Percentiles rank a stretch among this genome's conserved stretches.
These are phyloP conservation scores for Zygosaccharomyces sapae DNA, from an alignment of 1,139 yeast genomes.

Conservation along the genomic window DNA sequence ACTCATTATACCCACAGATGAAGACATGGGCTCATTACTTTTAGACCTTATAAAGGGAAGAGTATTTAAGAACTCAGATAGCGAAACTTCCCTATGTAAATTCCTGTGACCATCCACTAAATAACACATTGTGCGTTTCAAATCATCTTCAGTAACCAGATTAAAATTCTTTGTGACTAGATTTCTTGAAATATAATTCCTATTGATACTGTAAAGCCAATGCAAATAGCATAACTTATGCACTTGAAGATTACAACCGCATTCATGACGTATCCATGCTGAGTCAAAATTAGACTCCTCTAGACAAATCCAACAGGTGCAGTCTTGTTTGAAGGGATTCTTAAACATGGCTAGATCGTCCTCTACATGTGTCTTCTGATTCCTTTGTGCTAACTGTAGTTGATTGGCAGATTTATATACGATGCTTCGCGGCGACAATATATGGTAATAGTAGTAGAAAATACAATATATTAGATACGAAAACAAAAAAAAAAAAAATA, in stretches of 20 bases:
- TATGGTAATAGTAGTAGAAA: neutral
- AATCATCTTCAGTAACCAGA: constrained; percentile 10
- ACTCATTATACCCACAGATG: constrained; percentile 7
- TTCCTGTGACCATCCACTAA: constrained; percentile 22
- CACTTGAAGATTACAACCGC: constrained; percentile 25
- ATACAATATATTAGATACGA: neutral
- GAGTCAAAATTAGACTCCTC: constrained; percentile 17
- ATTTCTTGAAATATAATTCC: constrained; percentile 12
- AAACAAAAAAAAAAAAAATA: neutral
- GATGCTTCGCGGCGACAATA: neutral
- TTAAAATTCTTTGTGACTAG: constrained; percentile 6
- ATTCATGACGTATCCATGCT: constrained; percentile 20
- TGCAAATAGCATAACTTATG: constrained; percentile 22
- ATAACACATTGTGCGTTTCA: constrained; percentile 17
- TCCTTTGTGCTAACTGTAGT: neutral
- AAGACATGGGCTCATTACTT: neutral
- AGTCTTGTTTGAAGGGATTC: constrained; percentile 9
- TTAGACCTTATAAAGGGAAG: constrained; percentile 12
- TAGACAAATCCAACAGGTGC: constrained; percentile 25
- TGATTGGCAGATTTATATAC: neutral
- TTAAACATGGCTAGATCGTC: neutral
- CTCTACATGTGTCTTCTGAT: neutral
- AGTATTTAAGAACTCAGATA: constrained; percentile 16
- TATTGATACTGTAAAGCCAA: constrained; percentile 20
- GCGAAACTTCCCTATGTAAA: constrained; percentile 16